Percentiles rank a stretch among this genome's conserved stretches.
Conservation (phyloP, 176 grass and related monocot genomes). For the Cocos nucifera region DNA sequence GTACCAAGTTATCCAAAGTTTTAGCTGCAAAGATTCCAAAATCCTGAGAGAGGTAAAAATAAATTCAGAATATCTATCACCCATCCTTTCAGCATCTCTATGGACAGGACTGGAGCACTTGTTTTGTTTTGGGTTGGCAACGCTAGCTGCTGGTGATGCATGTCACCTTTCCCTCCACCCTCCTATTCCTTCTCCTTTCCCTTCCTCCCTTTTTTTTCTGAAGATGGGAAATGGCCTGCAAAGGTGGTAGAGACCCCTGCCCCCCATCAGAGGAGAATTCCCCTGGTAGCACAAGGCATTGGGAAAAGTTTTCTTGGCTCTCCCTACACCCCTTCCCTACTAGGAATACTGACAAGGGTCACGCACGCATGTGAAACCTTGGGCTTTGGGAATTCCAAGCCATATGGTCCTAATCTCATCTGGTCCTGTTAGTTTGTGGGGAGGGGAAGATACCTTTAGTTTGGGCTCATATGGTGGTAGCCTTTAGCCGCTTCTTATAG, state of each 20-base stretch:
- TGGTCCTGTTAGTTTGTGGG: too few species aligned
- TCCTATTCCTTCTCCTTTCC: neutral
- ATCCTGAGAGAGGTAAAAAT: neutral
- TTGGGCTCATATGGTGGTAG: too few species aligned
- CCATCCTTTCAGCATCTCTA: neutral
- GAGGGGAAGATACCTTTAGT: too few species aligned
- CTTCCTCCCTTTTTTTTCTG: neutral
- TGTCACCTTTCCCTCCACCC: too few species aligned
- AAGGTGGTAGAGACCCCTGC: too few species aligned
- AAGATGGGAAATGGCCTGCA: neutral
- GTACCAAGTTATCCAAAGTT: slow-evolving; percentile 2
- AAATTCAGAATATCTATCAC: neutral
- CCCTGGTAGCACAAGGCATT: too few species aligned
- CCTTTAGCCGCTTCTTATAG: too few species aligned
- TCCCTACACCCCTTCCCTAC: too few species aligned
- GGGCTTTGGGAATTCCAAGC: slow-evolving; percentile 1
- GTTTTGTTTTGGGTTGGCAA: too few species aligned
- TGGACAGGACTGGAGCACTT: neutral
- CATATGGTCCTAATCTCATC: neutral
- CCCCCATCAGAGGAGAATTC: too few species aligned
- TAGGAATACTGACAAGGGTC: neutral
- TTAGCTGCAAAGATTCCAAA: slow-evolving; percentile 29
- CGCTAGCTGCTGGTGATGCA: too few species aligned
- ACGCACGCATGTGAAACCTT: slow-evolving; percentile 7
- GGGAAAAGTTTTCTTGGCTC: too few species aligned